A percentile compares a stretch with the other conserved stretches of the same genome.
Conservation (phyloP, 371 early-diverging fungal genomes). For the Coemansia sp. region DNA sequence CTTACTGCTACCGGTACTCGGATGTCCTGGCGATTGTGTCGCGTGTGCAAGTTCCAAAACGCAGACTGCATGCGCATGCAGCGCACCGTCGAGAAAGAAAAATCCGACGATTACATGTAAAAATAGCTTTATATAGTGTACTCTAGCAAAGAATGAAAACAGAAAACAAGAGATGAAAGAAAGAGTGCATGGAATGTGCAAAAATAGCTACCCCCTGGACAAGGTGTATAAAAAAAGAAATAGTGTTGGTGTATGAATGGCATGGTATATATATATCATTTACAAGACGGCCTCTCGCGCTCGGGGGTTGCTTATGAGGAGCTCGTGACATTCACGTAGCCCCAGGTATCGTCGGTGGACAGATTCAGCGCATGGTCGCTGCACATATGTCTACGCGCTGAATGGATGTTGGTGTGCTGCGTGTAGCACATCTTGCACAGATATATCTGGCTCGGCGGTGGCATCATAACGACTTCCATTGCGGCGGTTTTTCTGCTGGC, state of each 20-base stretch:
- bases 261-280: constrained; percentile 6
- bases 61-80: neutral
- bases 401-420: constrained; percentile 45
- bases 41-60: constrained; percentile 4
- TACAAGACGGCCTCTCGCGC: neutral
- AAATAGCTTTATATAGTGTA: neutral
- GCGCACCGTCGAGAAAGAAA: neutral
- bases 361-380: constrained; percentile 26
- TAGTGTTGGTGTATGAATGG: neutral
- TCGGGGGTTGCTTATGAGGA: neutral
- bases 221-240: constrained; percentile 3
- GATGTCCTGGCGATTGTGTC: neutral
- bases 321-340: constrained; percentile 29
- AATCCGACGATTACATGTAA: too few species aligned
- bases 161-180: neutral
- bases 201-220: too few species aligned
- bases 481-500: neutral
- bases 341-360: constrained; percentile 42
- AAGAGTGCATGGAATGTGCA: neutral
- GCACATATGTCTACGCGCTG: constrained; percentile 45
- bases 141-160: neutral
- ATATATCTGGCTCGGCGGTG: constrained; percentile 45
- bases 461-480: constrained; percentile 36
- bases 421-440: constrained; percentile 49
- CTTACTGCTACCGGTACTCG: constrained; percentile 1